A percentile compares a stretch with the other conserved stretches of the same genome.
These are phyloP conservation scores for Backusella liffmaniae DNA, from an alignment of 192 early-diverging fungal species.

Conservation along the genomic window DNA sequence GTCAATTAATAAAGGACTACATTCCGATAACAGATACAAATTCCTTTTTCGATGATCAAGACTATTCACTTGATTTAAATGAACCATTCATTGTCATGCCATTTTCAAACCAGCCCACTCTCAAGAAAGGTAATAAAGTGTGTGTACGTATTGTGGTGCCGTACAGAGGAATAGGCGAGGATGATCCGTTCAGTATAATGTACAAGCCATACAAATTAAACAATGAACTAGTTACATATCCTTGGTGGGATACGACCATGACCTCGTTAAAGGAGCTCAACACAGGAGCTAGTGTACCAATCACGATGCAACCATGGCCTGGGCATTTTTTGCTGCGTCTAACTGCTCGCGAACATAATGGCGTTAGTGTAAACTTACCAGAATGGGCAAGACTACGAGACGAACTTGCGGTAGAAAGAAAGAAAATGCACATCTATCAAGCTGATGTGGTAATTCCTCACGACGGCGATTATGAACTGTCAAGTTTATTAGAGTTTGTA, in stretches of 20 bases:
- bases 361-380: background rate
- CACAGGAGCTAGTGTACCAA: constrained; percentile 10
- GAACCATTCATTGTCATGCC: constrained; percentile 23
- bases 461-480: constrained; percentile 33
- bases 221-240: background rate
- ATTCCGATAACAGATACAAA: background rate
- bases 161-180: constrained; percentile 1
- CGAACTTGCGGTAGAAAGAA: constrained; percentile 9
- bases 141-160: constrained; percentile 48
- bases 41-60: background rate
- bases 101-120: background rate
- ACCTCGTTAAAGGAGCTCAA: background rate
- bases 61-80: background rate
- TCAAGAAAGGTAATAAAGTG: constrained; percentile 24
- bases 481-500: constrained; percentile 41
- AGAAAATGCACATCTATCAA: constrained; percentile 48
- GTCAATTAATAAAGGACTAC: constrained; percentile 5
- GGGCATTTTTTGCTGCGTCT: constrained; percentile 7
- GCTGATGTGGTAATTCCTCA: constrained; percentile 43
- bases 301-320: constrained; percentile 23
- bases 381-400: constrained; percentile 7
- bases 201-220: constrained; percentile 14
- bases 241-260: constrained; percentile 32
- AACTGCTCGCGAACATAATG: background rate
- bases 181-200: background rate